Conservation (phyloP, 139 green algal genomes). For the Trebouxia sp. region DNA sequence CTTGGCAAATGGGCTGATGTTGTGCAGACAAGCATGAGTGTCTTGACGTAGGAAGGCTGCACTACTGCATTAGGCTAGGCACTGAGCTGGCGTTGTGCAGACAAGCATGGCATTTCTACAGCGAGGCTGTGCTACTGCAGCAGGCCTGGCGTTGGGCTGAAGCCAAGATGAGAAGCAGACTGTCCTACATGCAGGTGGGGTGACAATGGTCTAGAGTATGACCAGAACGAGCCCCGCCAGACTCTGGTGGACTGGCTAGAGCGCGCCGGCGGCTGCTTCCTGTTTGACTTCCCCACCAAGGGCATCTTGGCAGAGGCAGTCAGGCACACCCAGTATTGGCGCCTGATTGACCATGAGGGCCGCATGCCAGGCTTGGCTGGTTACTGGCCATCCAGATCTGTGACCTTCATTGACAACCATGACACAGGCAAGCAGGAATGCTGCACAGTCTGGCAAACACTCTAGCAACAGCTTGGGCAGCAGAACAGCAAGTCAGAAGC, state of each 20-base stretch:
- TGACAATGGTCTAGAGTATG: conserved; percentile 49
- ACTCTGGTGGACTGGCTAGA: conserved; percentile 83
- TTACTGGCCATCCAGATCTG: conserved; percentile 57
- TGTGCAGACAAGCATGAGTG: too few relatives aligned
- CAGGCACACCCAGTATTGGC: conserved; percentile 84
- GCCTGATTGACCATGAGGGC: conserved; percentile 76
- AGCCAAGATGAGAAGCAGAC: background rate
- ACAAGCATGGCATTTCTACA: too few relatives aligned
- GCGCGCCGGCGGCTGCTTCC: conserved; percentile 67
- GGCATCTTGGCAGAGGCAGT: conserved; percentile 86
- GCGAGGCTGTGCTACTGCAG: too few relatives aligned
- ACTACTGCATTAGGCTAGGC: too few relatives aligned
- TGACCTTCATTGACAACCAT: conserved; percentile 84
- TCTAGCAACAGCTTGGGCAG: background rate
- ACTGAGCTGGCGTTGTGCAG: too few relatives aligned
- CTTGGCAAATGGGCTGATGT: too few relatives aligned
- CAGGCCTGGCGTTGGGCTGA: too few relatives aligned
- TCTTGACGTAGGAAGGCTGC: too few relatives aligned
- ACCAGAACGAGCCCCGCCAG: conserved; percentile 53
- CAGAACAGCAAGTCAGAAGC: background rate
- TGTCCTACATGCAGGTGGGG: conserved; percentile 30
- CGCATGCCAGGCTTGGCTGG: conserved; percentile 66
- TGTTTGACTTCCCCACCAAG: conserved; percentile 97
- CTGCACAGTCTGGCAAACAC: background rate
- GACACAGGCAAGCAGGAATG: conserved; percentile 33